phyloP scores from a whole-genome alignment of 73 alveolate species.

The Blepharisma stoltei region DNA sequence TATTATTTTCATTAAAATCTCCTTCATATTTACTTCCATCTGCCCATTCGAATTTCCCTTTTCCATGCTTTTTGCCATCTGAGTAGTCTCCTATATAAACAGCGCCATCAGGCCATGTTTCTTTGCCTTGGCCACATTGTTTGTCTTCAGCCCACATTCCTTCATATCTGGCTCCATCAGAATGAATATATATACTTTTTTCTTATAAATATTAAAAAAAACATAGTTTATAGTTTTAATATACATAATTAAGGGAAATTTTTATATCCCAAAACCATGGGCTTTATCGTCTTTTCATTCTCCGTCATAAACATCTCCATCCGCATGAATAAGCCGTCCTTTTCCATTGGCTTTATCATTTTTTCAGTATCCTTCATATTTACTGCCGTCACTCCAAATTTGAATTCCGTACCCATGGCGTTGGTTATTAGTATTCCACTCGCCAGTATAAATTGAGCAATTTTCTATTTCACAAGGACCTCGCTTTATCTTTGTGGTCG shows the following conservation, averaged over 20 bases:
- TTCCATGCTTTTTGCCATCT: slow-evolving; percentile 68
- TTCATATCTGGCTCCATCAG: slow-evolving; percentile 74
- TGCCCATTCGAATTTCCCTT: slow-evolving; percentile 61
- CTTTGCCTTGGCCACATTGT: slow-evolving; percentile 79
- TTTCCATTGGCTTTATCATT: slow-evolving; percentile 41
- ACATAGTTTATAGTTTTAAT: too few species aligned
- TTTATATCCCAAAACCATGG: slow-evolving; percentile 75
- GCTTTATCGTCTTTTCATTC: slow-evolving; percentile 54
- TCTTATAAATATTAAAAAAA: too few species aligned
- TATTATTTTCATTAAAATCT: slow-evolving; percentile 56
- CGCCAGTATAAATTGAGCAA: slow-evolving; percentile 51
- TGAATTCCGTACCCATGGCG: slow-evolving; percentile 22
- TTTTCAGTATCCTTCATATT: slow-evolving; percentile 47
- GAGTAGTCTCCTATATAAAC: slow-evolving; percentile 59
- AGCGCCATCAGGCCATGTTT: slow-evolving; percentile 76
- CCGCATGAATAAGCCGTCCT: slow-evolving; percentile 53
- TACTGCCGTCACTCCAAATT: slow-evolving; percentile 34
- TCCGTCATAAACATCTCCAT: slow-evolving; percentile 59
- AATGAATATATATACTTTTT: slow-evolving; percentile 53
- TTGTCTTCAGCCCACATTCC: slow-evolving; percentile 74
- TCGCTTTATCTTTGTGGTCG: not conserved
- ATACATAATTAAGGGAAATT: too few species aligned
- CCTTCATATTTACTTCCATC: slow-evolving; percentile 70
- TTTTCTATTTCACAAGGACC: slow-evolving; percentile 47
- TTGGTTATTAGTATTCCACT: slow-evolving; percentile 33